phyloP scores from a whole-genome alignment of 805 yeast genomes.

The Clavispora carvajalis region DNA sequence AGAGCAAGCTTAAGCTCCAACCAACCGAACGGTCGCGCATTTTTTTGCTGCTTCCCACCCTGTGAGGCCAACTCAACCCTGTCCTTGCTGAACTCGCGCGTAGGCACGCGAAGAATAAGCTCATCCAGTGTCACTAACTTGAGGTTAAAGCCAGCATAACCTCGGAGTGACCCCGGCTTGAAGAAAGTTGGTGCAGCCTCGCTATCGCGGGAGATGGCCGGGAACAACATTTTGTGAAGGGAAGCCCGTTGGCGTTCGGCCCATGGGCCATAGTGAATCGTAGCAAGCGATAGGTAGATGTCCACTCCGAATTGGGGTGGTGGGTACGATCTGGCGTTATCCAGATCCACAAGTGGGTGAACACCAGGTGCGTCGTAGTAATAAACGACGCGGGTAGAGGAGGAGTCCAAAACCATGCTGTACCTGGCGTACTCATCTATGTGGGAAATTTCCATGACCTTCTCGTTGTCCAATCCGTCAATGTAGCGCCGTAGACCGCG shows the following conservation, averaged over 20 bases:
- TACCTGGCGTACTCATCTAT: slow-evolving; percentile 73
- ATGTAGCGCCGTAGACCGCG: slow-evolving; percentile 70
- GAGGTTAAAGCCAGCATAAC: slow-evolving; percentile 51
- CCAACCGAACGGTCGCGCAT: slow-evolving; percentile 77
- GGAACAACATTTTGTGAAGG: slow-evolving; percentile 63
- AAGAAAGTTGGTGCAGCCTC: slow-evolving; percentile 17
- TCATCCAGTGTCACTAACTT: slow-evolving; percentile 60
- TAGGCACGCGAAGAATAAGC: slow-evolving; percentile 67
- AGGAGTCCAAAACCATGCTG: slow-evolving; percentile 62
- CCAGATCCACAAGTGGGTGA: slow-evolving; percentile 4
- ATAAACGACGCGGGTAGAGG: slow-evolving; percentile 48
- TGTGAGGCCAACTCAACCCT: slow-evolving; percentile 13
- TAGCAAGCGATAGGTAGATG: slow-evolving; percentile 52
- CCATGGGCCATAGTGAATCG: slow-evolving; percentile 91
- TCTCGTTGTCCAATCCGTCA: slow-evolving; percentile 28
- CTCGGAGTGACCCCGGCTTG: slow-evolving; percentile 48
- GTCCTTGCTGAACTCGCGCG: slow-evolving; percentile 81
- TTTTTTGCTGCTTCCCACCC: slow-evolving; percentile 6
- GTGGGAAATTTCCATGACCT: slow-evolving; percentile 33
- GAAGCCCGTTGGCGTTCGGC: slow-evolving; percentile 77
- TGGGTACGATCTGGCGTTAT: slow-evolving; percentile 14
- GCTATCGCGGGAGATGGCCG: slow-evolving; percentile 57
- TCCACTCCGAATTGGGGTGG: slow-evolving; percentile 49
- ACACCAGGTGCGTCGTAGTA: slow-evolving; percentile 70
- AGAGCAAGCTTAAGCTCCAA: slow-evolving; percentile 60